Base-by-base conservation (phyloP, 2,329 filamentous ascomycete genomes). In the Zasmidium cellare region DNA sequence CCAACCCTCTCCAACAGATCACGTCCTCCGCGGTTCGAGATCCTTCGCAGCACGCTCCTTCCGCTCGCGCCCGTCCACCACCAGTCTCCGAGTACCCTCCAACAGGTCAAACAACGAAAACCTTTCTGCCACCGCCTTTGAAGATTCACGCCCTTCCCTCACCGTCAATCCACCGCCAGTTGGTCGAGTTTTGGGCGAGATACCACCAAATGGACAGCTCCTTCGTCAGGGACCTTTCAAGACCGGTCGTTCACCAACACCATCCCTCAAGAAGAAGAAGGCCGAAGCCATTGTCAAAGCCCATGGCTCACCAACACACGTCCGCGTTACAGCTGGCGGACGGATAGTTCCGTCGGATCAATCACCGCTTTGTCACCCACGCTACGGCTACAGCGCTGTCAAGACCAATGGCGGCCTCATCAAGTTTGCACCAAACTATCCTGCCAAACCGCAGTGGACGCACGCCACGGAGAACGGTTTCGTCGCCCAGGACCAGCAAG, bases 241-340 rank as follows among this genome's bases (percentile, higher is more conserved):
- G 25, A 59, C 61, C 19, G 66, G 71, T 28, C 76, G 75, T 5
- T 81, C 79, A 2, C 79, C 79, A 14, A 78, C 78, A 1, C 79
- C 79, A 12, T 81, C 79, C 1, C 68, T 81, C 67, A 80, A 80
- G 69, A 75, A 76, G 45, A 77, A 76, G 53, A 80, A 80, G 61
- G 78, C 76, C 12, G 79, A 81, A 64, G 74, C 72, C 45, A 75
- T 82, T 45, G 75, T 81, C 66, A 79, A 80, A 61, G 76, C 79
- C 59, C 79, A 82, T 71, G 79, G 79, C 54, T 81, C 79, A 38
- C 79, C 79, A 35, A 77, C 76, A 20, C 77, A 79, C 57, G 69
- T 81, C 55, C 77, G 79, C 56, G 79, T 82, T 46, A 82, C 79
- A 50, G 79, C 79, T 60, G 79, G 79, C 41, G 79, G 79, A n/a